Conservation (phyloP, 1,284 basidiomycete genomes). For the Cystobasidiaceae sp. region DNA sequence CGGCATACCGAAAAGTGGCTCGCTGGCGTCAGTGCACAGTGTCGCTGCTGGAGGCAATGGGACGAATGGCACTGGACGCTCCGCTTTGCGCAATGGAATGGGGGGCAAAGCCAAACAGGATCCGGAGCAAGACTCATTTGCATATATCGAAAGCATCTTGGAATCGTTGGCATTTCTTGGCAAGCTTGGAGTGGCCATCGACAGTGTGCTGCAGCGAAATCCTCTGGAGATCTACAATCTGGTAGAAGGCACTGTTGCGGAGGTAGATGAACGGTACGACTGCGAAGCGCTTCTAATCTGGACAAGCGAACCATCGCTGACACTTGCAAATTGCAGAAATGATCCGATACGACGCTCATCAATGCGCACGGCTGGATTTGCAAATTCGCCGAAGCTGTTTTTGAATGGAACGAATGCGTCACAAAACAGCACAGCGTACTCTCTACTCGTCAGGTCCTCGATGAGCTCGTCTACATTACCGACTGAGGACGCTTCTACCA, state of each 20-base stretch:
- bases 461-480: not conserved
- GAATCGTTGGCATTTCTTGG: conserved; percentile 89
- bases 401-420: not conserved
- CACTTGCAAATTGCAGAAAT: conserved; percentile 30
- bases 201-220: conserved; percentile 76
- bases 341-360: conserved; percentile 24
- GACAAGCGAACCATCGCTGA: not conserved
- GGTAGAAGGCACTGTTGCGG: conserved; percentile 80
- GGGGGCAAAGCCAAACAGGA: conserved; percentile 51
- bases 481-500: not conserved
- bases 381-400: conserved; percentile 14
- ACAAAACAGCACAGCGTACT: conserved; percentile 26
- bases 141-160: conserved; percentile 87
- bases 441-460: conserved; percentile 21
- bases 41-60: not conserved
- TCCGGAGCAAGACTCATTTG: conserved; percentile 87
- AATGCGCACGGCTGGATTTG: not conserved
- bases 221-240: conserved; percentile 78
- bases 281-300: not conserved
- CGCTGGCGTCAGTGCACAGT: not conserved
- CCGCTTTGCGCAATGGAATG: no score
- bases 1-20: not conserved
- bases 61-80: not conserved
- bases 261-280: conserved; percentile 70
- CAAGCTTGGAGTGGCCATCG: conserved; percentile 76